These are phyloP conservation scores for Solanum sejunctum DNA, from an alignment of 257 asterid species.

Conservation along the genomic window DNA sequence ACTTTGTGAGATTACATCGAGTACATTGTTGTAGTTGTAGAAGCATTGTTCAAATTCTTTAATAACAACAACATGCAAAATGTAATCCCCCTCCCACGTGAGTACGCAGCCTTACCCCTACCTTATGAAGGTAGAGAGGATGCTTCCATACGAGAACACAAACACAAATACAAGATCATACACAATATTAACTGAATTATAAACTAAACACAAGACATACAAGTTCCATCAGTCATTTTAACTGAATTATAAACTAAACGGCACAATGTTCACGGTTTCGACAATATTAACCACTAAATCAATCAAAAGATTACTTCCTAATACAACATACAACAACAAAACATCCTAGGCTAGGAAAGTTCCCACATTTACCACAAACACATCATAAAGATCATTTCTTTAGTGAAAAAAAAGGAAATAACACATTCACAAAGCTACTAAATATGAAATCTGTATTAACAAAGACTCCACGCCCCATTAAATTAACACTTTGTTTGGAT, in stretches of 20 bases:
- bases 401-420: not conserved
- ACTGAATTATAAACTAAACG: not conserved
- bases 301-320: not conserved
- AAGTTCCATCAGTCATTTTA: not conserved
- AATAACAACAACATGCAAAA: too few species aligned
- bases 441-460: not conserved
- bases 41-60: not conserved
- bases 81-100: too few species aligned
- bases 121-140: not conserved
- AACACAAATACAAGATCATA: not conserved
- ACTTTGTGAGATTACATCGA: too few species aligned
- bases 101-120: too few species aligned
- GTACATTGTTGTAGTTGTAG: too few species aligned
- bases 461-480: not conserved
- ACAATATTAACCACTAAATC: not conserved
- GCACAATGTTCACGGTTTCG: not conserved
- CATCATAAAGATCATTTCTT: not conserved
- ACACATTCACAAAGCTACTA: not conserved
- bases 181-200: too few species aligned
- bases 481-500: too few species aligned
- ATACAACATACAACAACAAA: not conserved
- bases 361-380: not conserved
- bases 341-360: not conserved
- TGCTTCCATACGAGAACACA: not conserved
- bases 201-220: not conserved